These are phyloP conservation scores for Aristolochia fimbriata DNA, from an alignment of 164 flowering plant species.

Conservation along the genomic window DNA sequence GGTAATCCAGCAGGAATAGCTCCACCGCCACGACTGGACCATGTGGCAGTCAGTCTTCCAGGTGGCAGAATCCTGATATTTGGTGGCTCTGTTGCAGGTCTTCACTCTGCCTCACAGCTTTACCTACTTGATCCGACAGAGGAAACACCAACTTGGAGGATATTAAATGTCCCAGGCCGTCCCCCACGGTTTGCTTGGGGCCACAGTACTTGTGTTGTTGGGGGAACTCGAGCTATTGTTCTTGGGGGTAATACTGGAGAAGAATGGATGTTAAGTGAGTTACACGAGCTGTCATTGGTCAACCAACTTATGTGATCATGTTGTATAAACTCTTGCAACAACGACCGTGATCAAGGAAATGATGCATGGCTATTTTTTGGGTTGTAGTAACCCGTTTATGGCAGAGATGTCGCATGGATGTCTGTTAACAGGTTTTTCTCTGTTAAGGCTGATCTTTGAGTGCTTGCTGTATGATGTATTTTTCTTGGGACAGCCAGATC, in stretches of 20 bases:
- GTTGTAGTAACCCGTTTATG: no score
- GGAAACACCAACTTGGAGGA: conserved; percentile 93
- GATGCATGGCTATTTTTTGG: no score
- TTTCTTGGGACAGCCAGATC: no score
- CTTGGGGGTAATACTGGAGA: conserved; percentile 93
- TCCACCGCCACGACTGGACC: conserved; percentile 91
- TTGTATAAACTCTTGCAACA: not conserved
- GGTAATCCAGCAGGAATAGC: conserved; percentile 81
- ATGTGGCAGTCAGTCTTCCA: conserved; percentile 86
- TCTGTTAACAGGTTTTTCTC: no score
- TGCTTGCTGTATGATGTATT: no score
- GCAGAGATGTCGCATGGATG: no score
- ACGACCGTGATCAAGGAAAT: no score
- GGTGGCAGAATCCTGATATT: conserved; percentile 85
- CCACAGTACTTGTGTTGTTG: conserved; percentile 87
- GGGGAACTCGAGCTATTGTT: conserved; percentile 86
- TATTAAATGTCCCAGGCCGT: conserved; percentile 73
- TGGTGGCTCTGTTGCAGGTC: conserved; percentile 95
- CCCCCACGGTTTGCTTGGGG: conserved; percentile 97
- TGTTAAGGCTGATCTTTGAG: no score
- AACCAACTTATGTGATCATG: conserved; percentile 23
- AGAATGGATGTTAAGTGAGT: conserved; percentile 87
- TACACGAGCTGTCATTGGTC: conserved; percentile 74
- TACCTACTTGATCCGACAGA: conserved; percentile 82
- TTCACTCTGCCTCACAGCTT: conserved; percentile 86